Base-by-base conservation (phyloP, 1,284 basidiomycete genomes). In the Rhodotorula sp. region DNA sequence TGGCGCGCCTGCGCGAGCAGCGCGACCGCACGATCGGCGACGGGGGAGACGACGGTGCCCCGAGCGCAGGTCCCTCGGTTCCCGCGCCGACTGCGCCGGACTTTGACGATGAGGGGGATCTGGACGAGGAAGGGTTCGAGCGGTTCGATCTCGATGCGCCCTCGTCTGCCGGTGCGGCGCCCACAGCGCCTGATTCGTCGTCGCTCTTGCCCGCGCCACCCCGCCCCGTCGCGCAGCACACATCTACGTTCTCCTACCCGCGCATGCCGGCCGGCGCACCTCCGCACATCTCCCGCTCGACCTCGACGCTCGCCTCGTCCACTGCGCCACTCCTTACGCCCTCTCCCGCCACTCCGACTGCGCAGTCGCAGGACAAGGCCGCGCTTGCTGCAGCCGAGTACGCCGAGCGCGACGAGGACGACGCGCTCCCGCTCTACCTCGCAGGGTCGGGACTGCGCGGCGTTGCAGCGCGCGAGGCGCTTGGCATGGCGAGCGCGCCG, bases 51-150 rank as follows among this genome's bases (percentile, higher is more conserved):
- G 25, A 34, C 27, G 48, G 19, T 7, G 49, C 45, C 44, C 21
- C 17, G 23, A 12, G 21, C 19, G 45, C 19, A n/a, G 41, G 21
- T 23, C 9, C 54, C 1, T 13, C 55, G 19, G 19, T 13, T 41
- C 59, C 59, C 3, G 21, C 9, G 12, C 57, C 66, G 53, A 68
- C 55, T 34, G 68, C 68, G 4, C 66, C 71, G 17, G 52, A 48
- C 1, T 10, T 17, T 4, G 41, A 45, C 23, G 70, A 66, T 1
- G 74, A 70, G 4, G 50, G 19, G 5, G 74, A 68, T 0, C 44
- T 71, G 41, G 74, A 75, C 21, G 67, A 66, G 42, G 74, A 75
- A n/a, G 74, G 74, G 12, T 75, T 75, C 59, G 71, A 75, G 46
- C 54, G 66, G 4, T 54, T n/a, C 25, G 27, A 25, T 4, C 21